Base-by-base conservation (phyloP, 176 grass and related monocot species). In the Rhipidocladum racemiflorum region DNA sequence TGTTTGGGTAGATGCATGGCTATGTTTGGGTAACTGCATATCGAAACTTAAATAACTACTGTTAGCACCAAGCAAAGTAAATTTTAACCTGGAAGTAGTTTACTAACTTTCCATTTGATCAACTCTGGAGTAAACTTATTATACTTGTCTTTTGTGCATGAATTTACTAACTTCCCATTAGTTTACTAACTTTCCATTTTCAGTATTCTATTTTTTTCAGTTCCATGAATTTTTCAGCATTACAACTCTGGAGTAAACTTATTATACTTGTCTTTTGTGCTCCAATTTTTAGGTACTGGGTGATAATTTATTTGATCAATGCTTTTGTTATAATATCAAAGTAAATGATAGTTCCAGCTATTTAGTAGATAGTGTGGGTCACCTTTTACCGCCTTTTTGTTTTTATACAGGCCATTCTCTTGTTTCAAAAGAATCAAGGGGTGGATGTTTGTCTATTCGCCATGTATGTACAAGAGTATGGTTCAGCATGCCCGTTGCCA, bases 381-480 rank as follows among this genome's bases (percentile, higher is more conserved):
- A 28, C 61, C 24, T 51, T 80, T 51, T 80, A 17, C 24, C 50
- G 29, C 73, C 15, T 79, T 91, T 53, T 53, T 77, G 15, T 86
- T 87, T 81, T 77, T 85, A 61, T 86, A 48, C 82, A 98, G 95
- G 92, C 92, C 53, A 88, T 98, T 88, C 65, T 98, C 66, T 90
- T 98, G 78, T 98, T 95, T 84, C 95, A 98, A 76, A 95, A 91
- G 79, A 91, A 91, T 80, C 88, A 95, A 84, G 92, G 95, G 70
- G 75, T 88, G 35, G 92, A 98, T 86, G 92, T 98, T 87, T 98
- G 92, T 74, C 86, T 98, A n/a, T 98, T 98, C 8, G 95, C 86
- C 57, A 98, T 98, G 95, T 98, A 98, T 92, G 92, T 98, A 36
- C 95, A 98, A 89, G 95, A 97, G 80, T 94, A 94, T 70, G 90